Base-by-base conservation (phyloP, 108 stramenopile species). In the Discostella stelligeroides region DNA sequence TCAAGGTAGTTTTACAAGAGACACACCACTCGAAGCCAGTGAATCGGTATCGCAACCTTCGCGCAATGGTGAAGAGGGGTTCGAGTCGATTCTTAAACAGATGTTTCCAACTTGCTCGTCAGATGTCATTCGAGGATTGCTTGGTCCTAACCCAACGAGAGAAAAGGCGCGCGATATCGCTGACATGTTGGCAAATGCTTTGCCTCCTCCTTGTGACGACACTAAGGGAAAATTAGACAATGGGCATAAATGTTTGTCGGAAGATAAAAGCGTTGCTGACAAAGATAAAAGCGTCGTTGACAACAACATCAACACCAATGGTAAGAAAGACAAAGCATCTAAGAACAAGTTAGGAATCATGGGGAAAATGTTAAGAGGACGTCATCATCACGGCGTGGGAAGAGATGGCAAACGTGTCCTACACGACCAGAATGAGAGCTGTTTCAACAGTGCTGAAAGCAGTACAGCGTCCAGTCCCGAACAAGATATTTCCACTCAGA, bases 81-180 rank as follows among this genome's bases (percentile, higher is more conserved):
- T 79, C 53, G 76, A 82, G 4, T 23, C 41, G 14, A 82, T 83
- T 45, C 67, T 89, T 24, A 75, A 79, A 56, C 78, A 84, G 48
- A 92, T 92, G 87, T 92, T 83, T 71, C 90, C 90, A 0, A 69
- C 70, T 56, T 85, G 62, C 37, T 73, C 83, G 17, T 61, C 68
- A 6, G 58, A 77, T 8, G 84, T 63, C 37, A 65, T 92, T 41
- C 60, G 72, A 53, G 63, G 72, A 45, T 62, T 80, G 51, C 76
- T 92, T 57, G 88, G 88, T 10, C 10, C 79, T 11, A 72, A 87
- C 60, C 85, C 88, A 5, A 62, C 73, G 28, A 63, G 80, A 40
- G 88, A 92, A 47, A 66, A 84, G 42, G 83, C 88, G 1, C 75
- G 78, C 25, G 66, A 58, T 17, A 56, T 92, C 51, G 88, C 90